Conservation (phyloP, 768 basidiomycete genomes). For the Pilatotrama ljubarskyi region DNA sequence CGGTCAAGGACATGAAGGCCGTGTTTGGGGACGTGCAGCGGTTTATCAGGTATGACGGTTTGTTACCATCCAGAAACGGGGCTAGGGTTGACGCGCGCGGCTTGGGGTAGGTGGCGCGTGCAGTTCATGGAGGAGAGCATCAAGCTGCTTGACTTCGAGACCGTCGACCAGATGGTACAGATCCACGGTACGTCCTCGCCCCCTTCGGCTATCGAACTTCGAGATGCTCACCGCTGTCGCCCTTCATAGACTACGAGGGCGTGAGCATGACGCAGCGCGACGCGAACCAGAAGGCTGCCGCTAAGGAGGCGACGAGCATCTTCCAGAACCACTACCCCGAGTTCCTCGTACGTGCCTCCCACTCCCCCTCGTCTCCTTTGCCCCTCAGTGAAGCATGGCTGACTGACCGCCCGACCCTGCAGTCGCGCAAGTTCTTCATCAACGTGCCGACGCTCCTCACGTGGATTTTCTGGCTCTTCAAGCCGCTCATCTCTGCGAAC, state of each 20-base stretch:
- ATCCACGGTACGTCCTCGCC: conserved; percentile 66
- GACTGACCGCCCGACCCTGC: neutral
- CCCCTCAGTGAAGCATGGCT: neutral
- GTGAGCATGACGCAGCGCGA: conserved; percentile 60
- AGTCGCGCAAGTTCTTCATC: conserved; percentile 80
- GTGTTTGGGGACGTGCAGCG: conserved; percentile 77
- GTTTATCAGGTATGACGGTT: conserved; percentile 62
- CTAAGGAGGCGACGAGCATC: conserved; percentile 69
- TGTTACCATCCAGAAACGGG: neutral
- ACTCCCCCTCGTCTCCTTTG: neutral
- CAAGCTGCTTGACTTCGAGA: conserved; percentile 64
- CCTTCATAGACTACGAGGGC: conserved; percentile 67
- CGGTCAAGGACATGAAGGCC: conserved; percentile 58
- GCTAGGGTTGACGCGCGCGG: neutral
- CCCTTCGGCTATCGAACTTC: neutral
- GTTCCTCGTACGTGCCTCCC: conserved; percentile 51
- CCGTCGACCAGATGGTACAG: conserved; percentile 71
- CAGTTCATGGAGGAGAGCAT: conserved; percentile 74
- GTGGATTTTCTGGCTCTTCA: conserved; percentile 87
- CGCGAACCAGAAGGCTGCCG: conserved; percentile 75
- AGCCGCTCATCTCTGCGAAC: conserved; percentile 64
- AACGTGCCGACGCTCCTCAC: conserved; percentile 75
- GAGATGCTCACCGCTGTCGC: neutral
- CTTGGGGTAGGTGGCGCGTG: conserved; percentile 65
- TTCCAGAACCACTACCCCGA: conserved; percentile 82